Base-by-base conservation (phyloP, 2,329 filamentous ascomycete species). In the Aspergillus clavatus region DNA sequence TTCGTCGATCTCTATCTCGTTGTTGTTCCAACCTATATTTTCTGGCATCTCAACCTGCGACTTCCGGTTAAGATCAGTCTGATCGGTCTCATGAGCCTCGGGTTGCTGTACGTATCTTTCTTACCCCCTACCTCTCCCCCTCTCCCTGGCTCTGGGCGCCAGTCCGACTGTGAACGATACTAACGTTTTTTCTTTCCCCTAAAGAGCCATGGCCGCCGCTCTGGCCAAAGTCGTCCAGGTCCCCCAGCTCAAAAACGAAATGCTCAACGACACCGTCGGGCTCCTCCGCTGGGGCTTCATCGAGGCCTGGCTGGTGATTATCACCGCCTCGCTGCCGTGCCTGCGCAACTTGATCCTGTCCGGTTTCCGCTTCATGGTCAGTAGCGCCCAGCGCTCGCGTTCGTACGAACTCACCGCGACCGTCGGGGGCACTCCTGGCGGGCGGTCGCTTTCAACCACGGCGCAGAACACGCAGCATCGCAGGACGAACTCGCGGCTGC, bases 11-110 rank as follows among this genome's bases (percentile, higher is more conserved):
- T 66, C 7, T 62, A 58, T n/a, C 54, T 65, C n/a, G 57, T 59
- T 1, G 40, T 58, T 0, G 62, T 63, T 23, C 57, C 59, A 1
- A 58, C 57, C 3, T 56, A 43, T 16, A 53, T 65, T 16, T 60
- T 66, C 36, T 66, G 65, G 65, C 61, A 54, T 28, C 46, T 68
- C 23, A 63, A 66, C 10, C 26, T 68, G 35, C 54, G 55, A n/a
- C 16, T 54, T 8, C 45, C 51, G 10, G 57, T 65, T 24, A 67
- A 65, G 38, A 22, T 67, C 8, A 57, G 57, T 7, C 37, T 67
- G 31, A 53, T 62, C 1, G 26, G 45, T 18, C 48, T 66, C 1
- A 50, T 67, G 7, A 55, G 62, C 7, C 45, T 66, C 28, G 65
- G 65, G 1, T 43, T 65, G 21, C 52, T 66, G 63, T 66, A 37